Evolutionary conservation across 495 filamentous ascomycete genomes (phyloP), one percentile per base, ranked within the genome.

Genomic region (Xylaria acuta): DNA sequence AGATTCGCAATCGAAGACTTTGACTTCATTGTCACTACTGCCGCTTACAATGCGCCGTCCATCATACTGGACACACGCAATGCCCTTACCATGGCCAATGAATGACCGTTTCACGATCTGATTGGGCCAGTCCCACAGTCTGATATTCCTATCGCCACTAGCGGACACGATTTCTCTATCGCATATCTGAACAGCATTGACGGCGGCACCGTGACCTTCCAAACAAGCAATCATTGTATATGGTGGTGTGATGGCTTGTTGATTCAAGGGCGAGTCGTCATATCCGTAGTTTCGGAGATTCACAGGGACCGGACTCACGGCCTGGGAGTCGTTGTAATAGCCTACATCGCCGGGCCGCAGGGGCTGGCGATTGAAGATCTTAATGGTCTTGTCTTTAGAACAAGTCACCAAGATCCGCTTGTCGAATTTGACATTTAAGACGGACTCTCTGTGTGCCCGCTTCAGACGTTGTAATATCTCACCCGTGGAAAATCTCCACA

Each of bases 21-120:
- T 93, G 40, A 98, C 94, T 16, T 94, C 94, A 75, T 96, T 92
- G 79, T 99, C 96, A 75, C 94, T 97, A 80, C 94, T 97, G 3
- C 96, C 96, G 73, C 92, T 97, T 58, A 99, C 93, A 66, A 99
- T 97, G 4, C 95, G 89, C n/a, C 92, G 90, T n/a, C 93, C 94
- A 80, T 99, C 96, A 75, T 93, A 97, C 80, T 98, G 95, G 25
- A 99, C 93, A 81, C 96, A 99, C 20, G 96, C 96, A 77, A 99
- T 98, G 22, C 96, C 96, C 80, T 98, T 99, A 69, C 88, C 88
- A 77, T 99, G 96, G 5, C 96, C 97, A 58, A 92, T 81, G 47
- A 97, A 88, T 11, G 92, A 96, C 74, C 91, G 90, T 22, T 86
- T 83, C 78, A 93, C 95, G 18, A 85, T 81, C 64, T 94, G 93